Evolutionary conservation across 345 rosid genomes (phyloP).

Genomic region (Adansonia digitata): DNA sequence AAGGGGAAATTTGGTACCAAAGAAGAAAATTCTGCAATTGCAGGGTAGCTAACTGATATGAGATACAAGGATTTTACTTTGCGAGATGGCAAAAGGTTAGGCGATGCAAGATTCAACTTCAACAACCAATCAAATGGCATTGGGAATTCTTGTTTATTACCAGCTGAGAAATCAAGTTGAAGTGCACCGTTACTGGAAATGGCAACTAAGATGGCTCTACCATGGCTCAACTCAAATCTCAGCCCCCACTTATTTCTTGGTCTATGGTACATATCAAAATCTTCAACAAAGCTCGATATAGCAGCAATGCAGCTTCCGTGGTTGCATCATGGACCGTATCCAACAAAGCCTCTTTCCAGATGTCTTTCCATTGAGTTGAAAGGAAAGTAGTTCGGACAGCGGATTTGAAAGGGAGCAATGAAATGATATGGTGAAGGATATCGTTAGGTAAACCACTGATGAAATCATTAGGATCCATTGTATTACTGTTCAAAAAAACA

Average conservation of each 20-base stretch:
- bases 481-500: background rate
- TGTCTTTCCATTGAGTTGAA: no score
- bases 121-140: background rate
- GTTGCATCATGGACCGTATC: no score
- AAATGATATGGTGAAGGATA: no score
- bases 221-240: background rate
- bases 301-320: no score
- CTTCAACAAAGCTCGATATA: no score
- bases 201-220: background rate
- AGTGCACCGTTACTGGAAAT: background rate
- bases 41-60: background rate
- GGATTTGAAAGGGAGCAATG: no score
- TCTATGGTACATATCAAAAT: no score
- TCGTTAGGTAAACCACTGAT: background rate
- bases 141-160: background rate
- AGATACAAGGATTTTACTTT: background rate
- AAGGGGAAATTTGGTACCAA: background rate
- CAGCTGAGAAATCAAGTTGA: background rate
- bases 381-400: no score
- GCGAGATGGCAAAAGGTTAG: no score
- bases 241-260: background rate
- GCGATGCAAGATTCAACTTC: background rate
- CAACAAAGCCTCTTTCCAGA: no score
- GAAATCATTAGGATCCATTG: background rate
- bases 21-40: background rate